Base-by-base conservation (phyloP, 805 yeast species). In the Cyberlindnera americana region DNA sequence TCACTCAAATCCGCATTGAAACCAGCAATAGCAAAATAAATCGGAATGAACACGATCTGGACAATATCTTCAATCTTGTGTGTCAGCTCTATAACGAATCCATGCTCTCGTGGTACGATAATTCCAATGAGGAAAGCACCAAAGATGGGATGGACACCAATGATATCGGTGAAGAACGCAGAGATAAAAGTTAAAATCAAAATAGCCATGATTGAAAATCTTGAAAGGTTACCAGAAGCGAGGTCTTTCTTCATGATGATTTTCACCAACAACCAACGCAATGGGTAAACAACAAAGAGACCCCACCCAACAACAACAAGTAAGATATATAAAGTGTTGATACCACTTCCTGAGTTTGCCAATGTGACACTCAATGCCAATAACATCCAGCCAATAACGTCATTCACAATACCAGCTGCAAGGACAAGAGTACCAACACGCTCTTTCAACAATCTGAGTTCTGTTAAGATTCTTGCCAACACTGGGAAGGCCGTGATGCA, bases 401-500 rank as follows among this genome's bases (percentile, higher is more conserved):
- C 95, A 56, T 85, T 85, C 29, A 80, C 72, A 41, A 85, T 83
- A 37, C 95, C 95, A 4, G 95, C 93, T 3, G 91, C 85, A 25
- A 85, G 63, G n/a, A 83, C 93, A 24, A 76, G 69, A 10, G 72
- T 68, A 31, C 88, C 89, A 16, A 84, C 90, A 48, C 86, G 68
- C 53, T 81, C 89, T 36, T 78, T 78, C 31, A 82, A 72, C 44
- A 85, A 66, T 48, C 84, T 72, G 46, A 85, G 67, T 54, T 84
- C 91, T 5, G 88, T 79, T 47, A 85, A 63, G 19, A 85, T 85
- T 56, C 95, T 76, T 2, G 86, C 91, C 46, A 85, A 62, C 3
- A 85, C 95, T 0, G 95, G 95, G 59, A 85, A 81, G 1, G 95
- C 95, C 3, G 95, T 85, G 48, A 85, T 83, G 47, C 91, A 78